A percentile compares a stretch with the other conserved stretches of the same genome.
Conservation (phyloP, 768 basidiomycete species). For the Russula sp. region DNA sequence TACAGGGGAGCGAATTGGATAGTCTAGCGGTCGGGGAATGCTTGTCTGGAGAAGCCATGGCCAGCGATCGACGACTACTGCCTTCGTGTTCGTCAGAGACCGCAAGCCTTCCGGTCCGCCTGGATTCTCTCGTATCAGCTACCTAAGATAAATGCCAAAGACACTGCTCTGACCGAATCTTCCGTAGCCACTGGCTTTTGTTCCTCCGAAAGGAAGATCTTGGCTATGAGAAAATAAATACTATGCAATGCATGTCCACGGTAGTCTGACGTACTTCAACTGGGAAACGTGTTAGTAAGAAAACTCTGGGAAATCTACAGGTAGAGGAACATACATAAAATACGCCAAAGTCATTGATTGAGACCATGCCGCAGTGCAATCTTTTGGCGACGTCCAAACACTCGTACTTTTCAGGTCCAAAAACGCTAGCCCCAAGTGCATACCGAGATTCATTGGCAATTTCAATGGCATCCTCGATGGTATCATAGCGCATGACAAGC, state of each 20-base stretch:
- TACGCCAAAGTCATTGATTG: constrained; percentile 90
- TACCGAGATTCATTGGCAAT: constrained; percentile 88
- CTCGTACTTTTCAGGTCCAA: constrained; percentile 77
- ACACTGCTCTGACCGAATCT: constrained; percentile 64
- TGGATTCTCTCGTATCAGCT: constrained; percentile 34
- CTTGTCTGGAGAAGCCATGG: constrained; percentile 77
- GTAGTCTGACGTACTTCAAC: constrained; percentile 59
- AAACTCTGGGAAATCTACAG: constrained; percentile 19
- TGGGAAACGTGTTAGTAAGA: constrained; percentile 36
- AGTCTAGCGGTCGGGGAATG: constrained; percentile 85
- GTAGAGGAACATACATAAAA: constrained; percentile 61
- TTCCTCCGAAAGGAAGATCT: constrained; percentile 93
- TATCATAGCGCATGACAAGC: constrained; percentile 79
- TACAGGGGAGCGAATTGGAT: constrained; percentile 71
- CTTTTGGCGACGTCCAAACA: constrained; percentile 77
- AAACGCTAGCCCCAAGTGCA: constrained; percentile 92
- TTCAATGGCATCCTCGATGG: constrained; percentile 77
- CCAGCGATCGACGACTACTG: constrained; percentile 82
- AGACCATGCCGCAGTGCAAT: constrained; percentile 95
- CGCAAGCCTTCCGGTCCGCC: constrained; percentile 94
- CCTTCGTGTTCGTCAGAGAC: constrained; percentile 83
- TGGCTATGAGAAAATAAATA: constrained; percentile 52
- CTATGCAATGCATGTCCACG: constrained; percentile 26
- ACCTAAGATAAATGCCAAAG: constrained; percentile 19
- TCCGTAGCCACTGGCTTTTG: constrained; percentile 88